These are phyloP conservation scores for Theileria annulata DNA, from an alignment of 169 alveolate genomes.

Conservation along the genomic window DNA sequence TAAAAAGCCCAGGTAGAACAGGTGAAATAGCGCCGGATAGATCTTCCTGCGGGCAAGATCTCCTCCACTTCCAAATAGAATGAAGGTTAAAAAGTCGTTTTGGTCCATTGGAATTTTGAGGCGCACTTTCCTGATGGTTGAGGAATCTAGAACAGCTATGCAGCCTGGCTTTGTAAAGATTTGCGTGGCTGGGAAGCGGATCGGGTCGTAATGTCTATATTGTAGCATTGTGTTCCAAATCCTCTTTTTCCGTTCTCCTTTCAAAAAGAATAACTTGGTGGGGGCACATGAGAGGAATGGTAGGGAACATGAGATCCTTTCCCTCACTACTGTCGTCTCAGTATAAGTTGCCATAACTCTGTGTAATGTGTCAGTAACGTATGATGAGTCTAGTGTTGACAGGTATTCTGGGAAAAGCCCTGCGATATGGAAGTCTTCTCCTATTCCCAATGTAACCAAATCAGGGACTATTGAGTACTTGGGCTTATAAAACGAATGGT, in stretches of 20 bases:
- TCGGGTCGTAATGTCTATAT: slow-evolving; percentile 64
- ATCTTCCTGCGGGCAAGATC: slow-evolving; percentile 58
- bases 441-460: slow-evolving; percentile 65
- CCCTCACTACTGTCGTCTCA: slow-evolving; percentile 56
- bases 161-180: slow-evolving; percentile 69
- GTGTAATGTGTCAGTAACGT: slow-evolving; percentile 48
- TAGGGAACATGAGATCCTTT: slow-evolving; percentile 46
- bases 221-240: slow-evolving; percentile 68
- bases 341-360: slow-evolving; percentile 64
- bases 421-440: slow-evolving; percentile 67
- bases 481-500: slow-evolving; percentile 3
- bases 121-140: slow-evolving; percentile 47
- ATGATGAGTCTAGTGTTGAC: slow-evolving; percentile 47
- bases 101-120: slow-evolving; percentile 46
- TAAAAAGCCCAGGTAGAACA: slow-evolving; percentile 62
- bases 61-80: slow-evolving; percentile 62
- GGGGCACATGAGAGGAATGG: slow-evolving; percentile 64
- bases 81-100: slow-evolving; percentile 50
- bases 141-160: slow-evolving; percentile 62
- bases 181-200: slow-evolving; percentile 68
- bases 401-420: slow-evolving; percentile 69
- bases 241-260: slow-evolving; percentile 67
- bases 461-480: slow-evolving; percentile 36
- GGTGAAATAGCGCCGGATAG: slow-evolving; percentile 66
- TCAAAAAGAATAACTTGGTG: slow-evolving; percentile 60